A percentile compares a stretch with the other conserved stretches of the same genome.
phyloP scores from a whole-genome alignment of 768 basidiomycete genomes.

The Calocybe cyanea region DNA sequence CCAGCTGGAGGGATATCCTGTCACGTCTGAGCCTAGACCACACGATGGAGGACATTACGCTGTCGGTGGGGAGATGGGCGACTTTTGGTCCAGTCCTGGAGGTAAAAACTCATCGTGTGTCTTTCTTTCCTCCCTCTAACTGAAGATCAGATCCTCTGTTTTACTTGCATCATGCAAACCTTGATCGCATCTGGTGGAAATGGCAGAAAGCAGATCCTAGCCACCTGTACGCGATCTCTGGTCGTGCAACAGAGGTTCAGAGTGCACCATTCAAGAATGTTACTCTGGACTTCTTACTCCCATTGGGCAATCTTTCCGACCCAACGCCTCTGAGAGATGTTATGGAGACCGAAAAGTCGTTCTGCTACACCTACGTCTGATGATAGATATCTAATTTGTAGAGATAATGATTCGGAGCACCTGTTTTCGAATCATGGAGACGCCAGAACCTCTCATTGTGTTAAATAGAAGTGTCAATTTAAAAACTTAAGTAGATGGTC shows the following conservation, averaged over 20 bases:
- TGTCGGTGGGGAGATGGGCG: constrained; percentile 26
- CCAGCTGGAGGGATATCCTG: constrained; percentile 31
- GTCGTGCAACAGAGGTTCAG: constrained; percentile 23
- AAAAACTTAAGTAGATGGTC: no score
- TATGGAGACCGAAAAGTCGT: constrained; percentile 1
- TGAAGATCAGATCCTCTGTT: constrained; percentile 31
- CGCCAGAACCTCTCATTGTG: no score
- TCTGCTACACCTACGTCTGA: constrained; percentile 7
- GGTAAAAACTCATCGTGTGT: constrained; percentile 16
- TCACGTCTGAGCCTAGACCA: constrained; percentile 21
- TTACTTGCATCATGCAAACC: constrained; percentile 35
- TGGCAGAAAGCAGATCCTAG: constrained; percentile 28
- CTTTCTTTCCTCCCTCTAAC: not conserved
- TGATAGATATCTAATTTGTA: no score
- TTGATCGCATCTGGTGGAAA: constrained; percentile 39
- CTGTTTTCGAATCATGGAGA: no score
- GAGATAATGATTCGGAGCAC: no score
- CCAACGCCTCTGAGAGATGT: constrained; percentile 6
- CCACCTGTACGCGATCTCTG: constrained; percentile 32
- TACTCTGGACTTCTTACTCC: constrained; percentile 19
- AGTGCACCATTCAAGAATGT: constrained; percentile 26
- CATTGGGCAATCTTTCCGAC: constrained; percentile 5
- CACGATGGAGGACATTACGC: constrained; percentile 27
- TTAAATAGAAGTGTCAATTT: no score
- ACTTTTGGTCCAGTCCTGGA: constrained; percentile 35